Conservation (phyloP, 1,284 basidiomycete species). For the Fomitopsis betulina region DNA sequence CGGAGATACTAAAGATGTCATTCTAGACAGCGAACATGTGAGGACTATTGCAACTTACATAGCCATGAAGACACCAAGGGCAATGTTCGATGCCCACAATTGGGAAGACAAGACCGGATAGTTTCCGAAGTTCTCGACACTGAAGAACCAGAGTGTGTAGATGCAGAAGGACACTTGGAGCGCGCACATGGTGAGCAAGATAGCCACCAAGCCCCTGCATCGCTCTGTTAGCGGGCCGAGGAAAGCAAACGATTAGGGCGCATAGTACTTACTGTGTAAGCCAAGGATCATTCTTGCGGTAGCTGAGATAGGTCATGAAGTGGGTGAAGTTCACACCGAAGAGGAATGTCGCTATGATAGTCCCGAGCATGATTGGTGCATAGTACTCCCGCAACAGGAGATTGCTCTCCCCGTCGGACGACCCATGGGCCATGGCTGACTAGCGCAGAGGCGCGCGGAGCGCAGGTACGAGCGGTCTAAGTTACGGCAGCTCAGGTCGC, state of each 20-base stretch:
- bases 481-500: too few relatives aligned
- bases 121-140: background rate
- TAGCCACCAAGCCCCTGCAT: background rate
- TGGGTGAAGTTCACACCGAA: background rate
- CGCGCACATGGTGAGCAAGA: background rate
- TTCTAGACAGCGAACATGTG: background rate
- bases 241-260: background rate
- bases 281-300: background rate
- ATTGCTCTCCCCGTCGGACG: too few relatives aligned
- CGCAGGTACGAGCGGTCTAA: too few relatives aligned
- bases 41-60: background rate
- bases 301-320: background rate
- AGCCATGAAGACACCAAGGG: background rate
- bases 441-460: too few relatives aligned
- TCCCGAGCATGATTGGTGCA: background rate
- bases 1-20: background rate
- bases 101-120: background rate
- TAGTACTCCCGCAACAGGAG: background rate
- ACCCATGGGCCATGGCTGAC: too few relatives aligned
- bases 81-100: background rate
- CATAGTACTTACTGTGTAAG: background rate
- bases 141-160: background rate
- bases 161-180: background rate
- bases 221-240: background rate
- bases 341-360: background rate